phyloP scores from a whole-genome alignment of 1,284 basidiomycete genomes.

The Cutaneotrichosporon curvatum region DNA sequence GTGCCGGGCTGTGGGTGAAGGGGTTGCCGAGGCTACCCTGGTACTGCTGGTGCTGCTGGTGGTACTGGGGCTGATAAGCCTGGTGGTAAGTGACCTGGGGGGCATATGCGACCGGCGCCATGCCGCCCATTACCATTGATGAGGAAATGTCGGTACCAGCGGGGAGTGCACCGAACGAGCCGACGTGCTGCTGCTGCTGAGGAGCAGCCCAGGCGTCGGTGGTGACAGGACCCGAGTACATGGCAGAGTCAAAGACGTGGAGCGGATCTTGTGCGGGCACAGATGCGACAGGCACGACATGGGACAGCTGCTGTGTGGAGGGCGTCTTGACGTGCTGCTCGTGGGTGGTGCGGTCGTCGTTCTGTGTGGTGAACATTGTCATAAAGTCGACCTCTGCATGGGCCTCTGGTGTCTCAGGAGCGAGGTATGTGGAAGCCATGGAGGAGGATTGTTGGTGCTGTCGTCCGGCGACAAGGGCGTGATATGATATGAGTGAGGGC shows the following conservation, averaged over 20 bases:
- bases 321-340: neutral
- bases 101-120: constrained; percentile 1
- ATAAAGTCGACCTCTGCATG: constrained; percentile 20
- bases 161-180: too few species aligned
- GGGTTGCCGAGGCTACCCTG: neutral
- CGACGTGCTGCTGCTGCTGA: constrained; percentile 3
- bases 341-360: constrained; percentile 7
- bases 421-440: constrained; percentile 7
- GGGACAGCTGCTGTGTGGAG: neutral
- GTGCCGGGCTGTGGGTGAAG: constrained; percentile 1
- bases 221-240: neutral
- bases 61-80: neutral
- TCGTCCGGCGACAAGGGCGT: constrained; percentile 3
- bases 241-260: constrained; percentile 8
- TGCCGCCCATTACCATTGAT: neutral
- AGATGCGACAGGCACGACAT: neutral
- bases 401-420: constrained; percentile 3
- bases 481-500: too few species aligned
- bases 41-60: neutral
- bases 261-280: constrained; percentile 6
- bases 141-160: neutral
- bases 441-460: neutral
- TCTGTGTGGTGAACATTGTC: constrained; percentile 20
- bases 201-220: neutral
- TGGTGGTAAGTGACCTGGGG: constrained; percentile 3